A percentile compares a stretch with the other conserved stretches of the same genome.
phyloP scores from a whole-genome alignment of 116 monocot genomes.

The Trichopus zeylanicus region DNA sequence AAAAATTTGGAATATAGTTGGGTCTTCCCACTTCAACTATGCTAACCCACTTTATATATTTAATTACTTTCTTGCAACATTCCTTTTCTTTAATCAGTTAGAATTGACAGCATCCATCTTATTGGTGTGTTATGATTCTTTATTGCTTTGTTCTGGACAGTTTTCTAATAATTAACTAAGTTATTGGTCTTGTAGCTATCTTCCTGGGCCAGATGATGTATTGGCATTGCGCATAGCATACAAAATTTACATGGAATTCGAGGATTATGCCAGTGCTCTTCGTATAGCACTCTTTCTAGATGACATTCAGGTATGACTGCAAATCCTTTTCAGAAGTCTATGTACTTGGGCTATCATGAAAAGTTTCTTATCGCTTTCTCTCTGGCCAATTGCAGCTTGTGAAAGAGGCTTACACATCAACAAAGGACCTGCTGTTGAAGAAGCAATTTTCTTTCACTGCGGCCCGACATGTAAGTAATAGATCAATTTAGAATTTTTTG shows the following conservation, averaged over 20 bases:
- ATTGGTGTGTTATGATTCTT: not conserved
- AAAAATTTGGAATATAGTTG: too few relatives aligned
- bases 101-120: too few relatives aligned
- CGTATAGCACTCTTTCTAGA: conserved; percentile 77
- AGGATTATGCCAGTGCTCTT: conserved; percentile 72
- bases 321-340: conserved; percentile 3
- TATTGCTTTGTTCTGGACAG: not conserved
- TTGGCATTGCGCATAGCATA: conserved; percentile 80
- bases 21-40: too few relatives aligned
- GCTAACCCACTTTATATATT: too few relatives aligned
- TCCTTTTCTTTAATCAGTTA: too few relatives aligned
- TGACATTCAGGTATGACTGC: conserved; percentile 53
- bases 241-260: conserved; percentile 82
- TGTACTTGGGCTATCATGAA: not conserved
- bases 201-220: conserved; percentile 81
- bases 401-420: conserved; percentile 65
- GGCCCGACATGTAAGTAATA: conserved; percentile 83
- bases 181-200: conserved; percentile 50
- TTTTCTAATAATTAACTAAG: not conserved
- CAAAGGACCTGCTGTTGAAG: conserved; percentile 64
- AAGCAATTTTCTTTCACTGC: conserved; percentile 94
- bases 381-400: conserved; percentile 52
- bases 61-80: too few relatives aligned
- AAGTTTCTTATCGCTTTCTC: not conserved
- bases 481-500: not conserved